phyloP scores from a whole-genome alignment of 225 moss, liverwort and hornwort species.

The Ulota crispa region DNA sequence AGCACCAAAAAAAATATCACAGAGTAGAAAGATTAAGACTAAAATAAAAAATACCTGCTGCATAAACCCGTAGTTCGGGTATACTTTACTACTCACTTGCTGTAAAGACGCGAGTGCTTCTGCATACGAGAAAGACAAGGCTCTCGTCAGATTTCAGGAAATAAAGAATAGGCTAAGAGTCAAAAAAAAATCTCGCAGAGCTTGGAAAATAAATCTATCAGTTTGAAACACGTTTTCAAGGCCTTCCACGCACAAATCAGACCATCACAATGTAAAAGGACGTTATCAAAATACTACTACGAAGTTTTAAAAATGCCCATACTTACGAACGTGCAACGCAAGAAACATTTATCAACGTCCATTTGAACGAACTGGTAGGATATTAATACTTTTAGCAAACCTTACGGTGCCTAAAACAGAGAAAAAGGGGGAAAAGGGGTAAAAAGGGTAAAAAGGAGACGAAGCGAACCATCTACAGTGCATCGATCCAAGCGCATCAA shows the following conservation, averaged over 20 bases:
- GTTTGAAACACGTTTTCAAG: slow-evolving; percentile 1
- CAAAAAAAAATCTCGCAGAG: not conserved
- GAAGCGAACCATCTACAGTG: slow-evolving; percentile 56
- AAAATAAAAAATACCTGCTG: slow-evolving; percentile 46
- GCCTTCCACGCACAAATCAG: not conserved
- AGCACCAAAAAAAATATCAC: not conserved
- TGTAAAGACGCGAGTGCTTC: slow-evolving; percentile 59
- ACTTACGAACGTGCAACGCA: slow-evolving; percentile 1
- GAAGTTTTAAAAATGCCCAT: not conserved
- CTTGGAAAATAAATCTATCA: not conserved
- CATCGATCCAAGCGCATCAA: slow-evolving; percentile 58
- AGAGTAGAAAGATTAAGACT: slow-evolving; percentile 7
- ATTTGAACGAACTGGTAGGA: not conserved
- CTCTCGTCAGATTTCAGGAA: slow-evolving; percentile 2
- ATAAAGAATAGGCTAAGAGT: not conserved
- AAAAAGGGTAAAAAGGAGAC: not conserved
- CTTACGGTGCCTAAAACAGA: not conserved
- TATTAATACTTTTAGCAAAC: not conserved
- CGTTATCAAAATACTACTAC: not conserved
- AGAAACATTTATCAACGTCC: not conserved
- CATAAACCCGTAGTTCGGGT: slow-evolving; percentile 63
- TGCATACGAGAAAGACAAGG: slow-evolving; percentile 25
- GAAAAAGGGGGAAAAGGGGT: not conserved
- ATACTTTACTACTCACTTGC: slow-evolving; percentile 59
- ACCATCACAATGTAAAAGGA: not conserved